Base-by-base conservation (phyloP, 2,329 filamentous ascomycete genomes). In the Metarhizium anisopliae region DNA sequence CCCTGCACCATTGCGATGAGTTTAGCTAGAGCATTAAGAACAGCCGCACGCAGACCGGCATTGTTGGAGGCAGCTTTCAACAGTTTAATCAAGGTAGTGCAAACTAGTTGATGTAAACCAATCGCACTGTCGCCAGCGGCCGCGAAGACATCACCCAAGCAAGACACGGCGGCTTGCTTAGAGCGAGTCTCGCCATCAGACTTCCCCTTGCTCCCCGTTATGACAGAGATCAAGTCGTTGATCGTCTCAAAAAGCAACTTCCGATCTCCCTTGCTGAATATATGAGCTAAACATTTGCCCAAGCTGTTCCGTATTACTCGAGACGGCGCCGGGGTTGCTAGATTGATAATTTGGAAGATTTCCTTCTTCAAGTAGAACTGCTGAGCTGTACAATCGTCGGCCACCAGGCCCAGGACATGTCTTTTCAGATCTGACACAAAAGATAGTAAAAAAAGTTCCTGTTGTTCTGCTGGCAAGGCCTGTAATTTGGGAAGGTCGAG, bases 231-330 rank as follows among this genome's bases (percentile, higher is more conserved):
- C 11, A 97, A 77, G 62, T 97, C 93, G 65, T 94, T 95, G 67
- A 97, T 88, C 0, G 90, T 95, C 71, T 99, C 94, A 67, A 95
- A 96, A 2, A 99, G 80, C 52, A 95, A 79, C 68, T 95, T 96
- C 60, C 93, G 82, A 72, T 96, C 93, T 13, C 94, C 94, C 60
- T 88, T 87, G 16, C 79, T 81, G 61, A 99, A 88, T 57, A 97
- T 85, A 64, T 87, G 85, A 47, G 86, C 86, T 61, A 96, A 86
- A 63, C 90, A 93, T 70, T 84, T 83, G 51, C 91, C 93, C 40
- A 97, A 71, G 68, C 93, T 95, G 73, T 93, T 94, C 64, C 94
- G 84, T 67, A 96, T 87, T 45, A 96, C 88, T 68, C 94, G 83
- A 47, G 90, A 93, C 42, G 93, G 90, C 51, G 88, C 82, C 55